Base-by-base conservation (phyloP, 2,329 filamentous ascomycete species). In the Cercospora sojina region DNA sequence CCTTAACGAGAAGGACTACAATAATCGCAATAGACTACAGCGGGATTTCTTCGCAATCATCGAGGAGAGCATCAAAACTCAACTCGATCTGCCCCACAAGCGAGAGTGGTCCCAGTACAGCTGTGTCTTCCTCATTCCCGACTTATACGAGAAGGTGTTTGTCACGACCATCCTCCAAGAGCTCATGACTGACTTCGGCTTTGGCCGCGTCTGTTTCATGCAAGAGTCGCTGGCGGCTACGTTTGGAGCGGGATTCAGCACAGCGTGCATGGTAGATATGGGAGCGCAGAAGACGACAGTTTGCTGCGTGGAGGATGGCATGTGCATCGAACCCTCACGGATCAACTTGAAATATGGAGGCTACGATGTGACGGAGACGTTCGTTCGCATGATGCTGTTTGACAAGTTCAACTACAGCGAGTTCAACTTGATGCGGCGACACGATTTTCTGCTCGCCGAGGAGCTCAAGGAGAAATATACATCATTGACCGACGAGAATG, bases 281-380 rank as follows among this genome's bases (percentile, higher is more conserved):
- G 95, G 95, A 12, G 94, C 95, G 0, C 93, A 98, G 77, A 99
- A 99, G 84, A 98, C 95, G 1, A 96, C 95, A 0, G 91, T 99
- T 32, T 94, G 93, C 69, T 99, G 95, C 72, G 93, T 99, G 10
- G 95, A 99, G 74, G 95, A 99, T 78, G 95, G 95, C 1, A 90
- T 99, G 80, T 93, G 92, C 75, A 86, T 97, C 27, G 95, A 98
- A 70, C 94, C 97, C 76, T 99, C 95, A 16, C 88, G 95, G 16
- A 87, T 99, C 76, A 98, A 98, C 77, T 82, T 99, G 70, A 98
- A 99, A 78, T 96, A 90, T 74, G 95, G 95, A 59, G 95, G 95
- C 1, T 89, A 86, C 74, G 95, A 99, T 78, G 91, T 98, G 41
- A 98, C 95, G 0, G 92, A 97, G 73, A 91, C 92, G 0, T 97